Conservation (phyloP, 2,329 filamentous ascomycete species). For the Nemania sp. region DNA sequence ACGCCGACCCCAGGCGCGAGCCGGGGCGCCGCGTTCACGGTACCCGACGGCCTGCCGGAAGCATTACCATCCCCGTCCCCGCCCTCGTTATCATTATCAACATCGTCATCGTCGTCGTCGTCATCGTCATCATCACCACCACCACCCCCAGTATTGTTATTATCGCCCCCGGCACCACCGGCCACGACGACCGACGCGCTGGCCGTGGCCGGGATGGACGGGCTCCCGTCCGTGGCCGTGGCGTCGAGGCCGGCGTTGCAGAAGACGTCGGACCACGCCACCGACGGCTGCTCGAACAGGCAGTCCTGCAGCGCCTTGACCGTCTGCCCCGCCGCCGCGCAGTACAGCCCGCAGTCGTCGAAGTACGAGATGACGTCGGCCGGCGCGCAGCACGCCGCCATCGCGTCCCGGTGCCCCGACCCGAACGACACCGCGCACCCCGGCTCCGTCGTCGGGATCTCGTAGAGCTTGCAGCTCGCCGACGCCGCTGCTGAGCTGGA, state of each 20-base stretch:
- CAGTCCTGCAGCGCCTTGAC: conserved; percentile 45
- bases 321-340: conserved; percentile 48
- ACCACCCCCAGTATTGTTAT: too few relatives aligned
- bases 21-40: conserved; percentile 30
- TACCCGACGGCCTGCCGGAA: conserved; percentile 18
- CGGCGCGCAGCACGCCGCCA: conserved; percentile 51
- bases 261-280: conserved; percentile 46
- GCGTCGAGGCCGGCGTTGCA: conserved; percentile 50
- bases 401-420: conserved; percentile 48
- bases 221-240: conserved; percentile 29
- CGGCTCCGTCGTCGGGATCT: conserved; percentile 49
- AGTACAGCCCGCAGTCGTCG: conserved; percentile 56
- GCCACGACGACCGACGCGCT: conserved; percentile 40
- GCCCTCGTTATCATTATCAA: conserved; percentile 12
- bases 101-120: conserved; percentile 21
- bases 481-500: conserved; percentile 16
- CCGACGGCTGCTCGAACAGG: conserved; percentile 47
- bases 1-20: conserved; percentile 31
- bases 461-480: conserved; percentile 42
- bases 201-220: conserved; percentile 35
- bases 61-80: conserved; percentile 5
- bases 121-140: conserved; percentile 18
- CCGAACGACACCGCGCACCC: conserved; percentile 50
- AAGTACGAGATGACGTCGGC: conserved; percentile 52
- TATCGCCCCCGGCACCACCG: conserved; percentile 23